A percentile compares a stretch with the other conserved stretches of the same genome.
These are phyloP conservation scores for Penicillium sp. DNA, from an alignment of 2,329 filamentous ascomycete species.

Conservation along the genomic window DNA sequence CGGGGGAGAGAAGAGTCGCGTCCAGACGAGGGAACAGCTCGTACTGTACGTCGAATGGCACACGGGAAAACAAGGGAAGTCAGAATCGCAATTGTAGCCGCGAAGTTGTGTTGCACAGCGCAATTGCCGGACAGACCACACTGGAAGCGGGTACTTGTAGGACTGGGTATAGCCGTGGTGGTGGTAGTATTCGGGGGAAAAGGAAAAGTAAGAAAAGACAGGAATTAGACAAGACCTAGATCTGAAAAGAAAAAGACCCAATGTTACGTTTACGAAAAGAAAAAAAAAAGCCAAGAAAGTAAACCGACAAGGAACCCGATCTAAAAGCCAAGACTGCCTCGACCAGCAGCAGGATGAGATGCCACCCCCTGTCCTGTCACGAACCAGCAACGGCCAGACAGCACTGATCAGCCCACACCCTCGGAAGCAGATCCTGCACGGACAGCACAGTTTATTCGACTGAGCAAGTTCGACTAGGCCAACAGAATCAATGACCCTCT, in stretches of 20 bases:
- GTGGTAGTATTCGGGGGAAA: not conserved
- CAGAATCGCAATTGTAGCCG: slow-evolving; percentile 2
- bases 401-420: not conserved
- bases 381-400: not conserved
- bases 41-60: not conserved
- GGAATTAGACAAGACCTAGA: not conserved
- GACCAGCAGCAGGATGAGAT: not conserved
- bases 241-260: not conserved
- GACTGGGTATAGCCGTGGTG: too few species aligned
- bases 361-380: not conserved
- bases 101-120: slow-evolving; percentile 1
- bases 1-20: not conserved
- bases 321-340: too few species aligned
- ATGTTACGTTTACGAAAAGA: not conserved
- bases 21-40: not conserved
- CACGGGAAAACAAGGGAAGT: not conserved
- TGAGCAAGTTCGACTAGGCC: too few species aligned
- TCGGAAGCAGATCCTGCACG: not conserved
- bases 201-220: not conserved
- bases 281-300: not conserved
- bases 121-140: not conserved
- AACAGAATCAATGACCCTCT: too few species aligned
- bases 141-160: not conserved
- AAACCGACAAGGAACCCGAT: not conserved
- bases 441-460: not conserved